Percentiles rank a stretch among this genome's conserved stretches.
phyloP scores from a whole-genome alignment of 352 stramenopile species.

The Pythium phragmiticola region DNA sequence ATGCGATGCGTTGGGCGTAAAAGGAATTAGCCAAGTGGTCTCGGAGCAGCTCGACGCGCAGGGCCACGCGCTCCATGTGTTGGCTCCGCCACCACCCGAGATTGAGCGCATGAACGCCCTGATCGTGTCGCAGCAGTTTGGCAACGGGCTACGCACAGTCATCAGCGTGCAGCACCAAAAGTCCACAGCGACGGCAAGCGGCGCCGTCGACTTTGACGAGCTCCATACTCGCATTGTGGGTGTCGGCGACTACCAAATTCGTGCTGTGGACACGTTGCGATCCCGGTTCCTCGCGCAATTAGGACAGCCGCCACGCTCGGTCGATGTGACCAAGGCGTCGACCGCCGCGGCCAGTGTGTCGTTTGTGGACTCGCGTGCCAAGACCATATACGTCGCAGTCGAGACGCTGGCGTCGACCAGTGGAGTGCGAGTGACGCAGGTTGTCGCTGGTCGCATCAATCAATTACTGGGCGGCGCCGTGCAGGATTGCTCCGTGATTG shows the following conservation, averaged over 20 bases:
- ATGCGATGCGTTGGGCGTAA: slow-evolving; percentile 57
- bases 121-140: slow-evolving; percentile 52
- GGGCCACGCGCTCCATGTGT: slow-evolving; percentile 7
- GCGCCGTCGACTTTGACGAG: slow-evolving; percentile 58
- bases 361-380: slow-evolving; percentile 46
- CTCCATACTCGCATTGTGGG: slow-evolving; percentile 58
- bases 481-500: slow-evolving; percentile 58
- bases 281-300: slow-evolving; percentile 67
- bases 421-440: slow-evolving; percentile 50
- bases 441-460: slow-evolving; percentile 68
- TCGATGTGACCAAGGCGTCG: slow-evolving; percentile 65
- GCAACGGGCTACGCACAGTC: slow-evolving; percentile 54
- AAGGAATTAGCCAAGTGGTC: slow-evolving; percentile 58
- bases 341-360: slow-evolving; percentile 47
- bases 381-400: slow-evolving; percentile 55
- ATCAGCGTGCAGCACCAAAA: slow-evolving; percentile 73
- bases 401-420: slow-evolving; percentile 32
- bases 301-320: slow-evolving; percentile 37
- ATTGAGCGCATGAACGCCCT: slow-evolving; percentile 55
- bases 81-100: slow-evolving; percentile 23
- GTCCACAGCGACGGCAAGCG: slow-evolving; percentile 26
- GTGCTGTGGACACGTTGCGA: slow-evolving; percentile 46
- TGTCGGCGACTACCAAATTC: slow-evolving; percentile 46
- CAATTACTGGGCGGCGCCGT: slow-evolving; percentile 61
- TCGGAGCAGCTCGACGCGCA: slow-evolving; percentile 51